phyloP scores from a whole-genome alignment of 331 rosid species.

The Quercus tomentella region DNA sequence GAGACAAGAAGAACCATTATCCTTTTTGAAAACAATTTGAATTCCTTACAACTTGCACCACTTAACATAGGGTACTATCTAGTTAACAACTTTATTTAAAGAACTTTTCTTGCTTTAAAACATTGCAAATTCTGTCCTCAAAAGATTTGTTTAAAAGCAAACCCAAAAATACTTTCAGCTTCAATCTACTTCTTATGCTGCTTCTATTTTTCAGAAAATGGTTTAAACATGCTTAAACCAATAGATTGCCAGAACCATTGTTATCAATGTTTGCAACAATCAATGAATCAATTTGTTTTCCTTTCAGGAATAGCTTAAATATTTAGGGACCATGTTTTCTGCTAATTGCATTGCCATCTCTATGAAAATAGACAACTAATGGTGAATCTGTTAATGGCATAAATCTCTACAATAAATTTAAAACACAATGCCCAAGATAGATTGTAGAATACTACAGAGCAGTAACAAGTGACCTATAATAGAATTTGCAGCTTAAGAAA shows the following conservation, averaged over 20 bases:
- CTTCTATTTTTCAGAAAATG: not conserved
- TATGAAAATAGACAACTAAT: too few species aligned
- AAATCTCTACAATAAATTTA: too few species aligned
- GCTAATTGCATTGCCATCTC: not conserved
- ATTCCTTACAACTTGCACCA: not conserved
- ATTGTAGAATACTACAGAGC: too few species aligned
- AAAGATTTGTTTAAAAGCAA: not conserved
- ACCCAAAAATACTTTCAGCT: not conserved
- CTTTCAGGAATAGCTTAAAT: not conserved
- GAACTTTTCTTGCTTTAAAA: not conserved
- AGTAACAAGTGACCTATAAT: too few species aligned
- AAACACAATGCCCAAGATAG: too few species aligned
- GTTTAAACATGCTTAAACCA: not conserved
- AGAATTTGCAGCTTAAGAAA: not conserved
- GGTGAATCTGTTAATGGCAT: too few species aligned
- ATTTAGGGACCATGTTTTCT: not conserved
- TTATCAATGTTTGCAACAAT: not conserved
- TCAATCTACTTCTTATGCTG: not conserved
- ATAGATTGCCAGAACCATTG: not conserved
- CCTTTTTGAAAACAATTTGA: not conserved
- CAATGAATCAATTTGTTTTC: not conserved
- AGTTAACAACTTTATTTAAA: not conserved
- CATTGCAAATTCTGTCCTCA: not conserved
- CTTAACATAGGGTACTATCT: not conserved
- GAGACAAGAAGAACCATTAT: not conserved